Percentiles rank a stretch among this genome's conserved stretches.
Evolutionary conservation across 2,329 filamentous ascomycete species (phyloP).

Genomic region (Aspergillus hortae): DNA sequence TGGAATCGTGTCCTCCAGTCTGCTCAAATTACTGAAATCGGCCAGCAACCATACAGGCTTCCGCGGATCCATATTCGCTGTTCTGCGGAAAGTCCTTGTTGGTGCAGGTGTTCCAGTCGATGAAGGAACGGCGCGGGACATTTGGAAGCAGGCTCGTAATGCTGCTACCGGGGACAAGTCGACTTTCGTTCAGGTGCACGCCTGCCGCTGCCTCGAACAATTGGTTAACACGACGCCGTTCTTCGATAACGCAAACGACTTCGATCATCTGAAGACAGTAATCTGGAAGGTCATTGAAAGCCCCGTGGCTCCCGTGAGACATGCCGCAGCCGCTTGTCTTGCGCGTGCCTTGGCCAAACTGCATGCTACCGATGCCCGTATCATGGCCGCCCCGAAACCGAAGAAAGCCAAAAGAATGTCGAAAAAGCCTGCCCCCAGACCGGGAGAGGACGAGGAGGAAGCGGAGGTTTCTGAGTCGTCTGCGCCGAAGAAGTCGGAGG

Average conservation of each 20-base stretch:
- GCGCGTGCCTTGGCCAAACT: conserved; percentile 79
- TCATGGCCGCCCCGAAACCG: conserved; percentile 54
- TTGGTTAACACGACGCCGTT: conserved; percentile 70
- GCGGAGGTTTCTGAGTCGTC: conserved; percentile 71
- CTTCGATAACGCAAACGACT: conserved; percentile 85
- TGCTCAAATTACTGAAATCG: conserved; percentile 76
- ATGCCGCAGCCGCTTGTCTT: conserved; percentile 81
- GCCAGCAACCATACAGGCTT: conserved; percentile 77
- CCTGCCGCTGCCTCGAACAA: conserved; percentile 74
- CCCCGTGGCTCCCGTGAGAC: conserved; percentile 68
- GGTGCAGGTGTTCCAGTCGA: conserved; percentile 77
- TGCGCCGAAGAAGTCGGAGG: conserved; percentile 68
- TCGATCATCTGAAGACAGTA: conserved; percentile 78
- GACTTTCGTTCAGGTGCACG: conserved; percentile 70
- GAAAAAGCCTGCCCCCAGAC: conserved; percentile 55
- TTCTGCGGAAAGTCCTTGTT: conserved; percentile 69
- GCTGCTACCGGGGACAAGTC: conserved; percentile 78
- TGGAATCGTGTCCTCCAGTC: conserved; percentile 65
- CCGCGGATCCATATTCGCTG: conserved; percentile 71
- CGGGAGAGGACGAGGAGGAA: conserved; percentile 69
- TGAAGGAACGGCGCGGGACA: conserved; percentile 78
- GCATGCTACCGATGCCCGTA: conserved; percentile 61
- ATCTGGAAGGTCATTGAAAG: conserved; percentile 87
- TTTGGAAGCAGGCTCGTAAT: conserved; percentile 87
- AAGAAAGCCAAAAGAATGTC: conserved; percentile 73